Evolutionary conservation across 2,329 filamentous ascomycete genomes (phyloP), one percentile per base, ranked within the genome.

Genomic region (Trichoderma brevicompactum): DNA sequence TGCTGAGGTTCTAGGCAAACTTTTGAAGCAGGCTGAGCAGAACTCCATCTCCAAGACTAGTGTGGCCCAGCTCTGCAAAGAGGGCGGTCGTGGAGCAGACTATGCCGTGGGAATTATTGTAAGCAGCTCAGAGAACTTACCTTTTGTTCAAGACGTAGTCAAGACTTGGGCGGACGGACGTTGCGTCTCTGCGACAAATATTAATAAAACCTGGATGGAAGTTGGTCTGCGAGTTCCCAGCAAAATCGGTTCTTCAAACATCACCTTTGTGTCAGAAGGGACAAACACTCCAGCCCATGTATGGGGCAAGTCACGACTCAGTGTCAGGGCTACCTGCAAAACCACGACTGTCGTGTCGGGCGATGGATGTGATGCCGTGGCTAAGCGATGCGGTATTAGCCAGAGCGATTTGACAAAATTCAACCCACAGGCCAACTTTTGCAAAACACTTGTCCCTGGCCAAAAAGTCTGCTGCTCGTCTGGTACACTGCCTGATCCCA

Each of bases 351-450:
- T 71, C 36, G 49, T 70, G 7, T 48, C 70, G 19, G 74, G 73
- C 7, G 75, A 77, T 56, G 70, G 72, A 46, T 78, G 75, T 61
- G 64, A 64, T 52, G 64, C 71, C 9, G 63, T 79, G 8, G 75
- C 77, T 1, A n/a, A 68, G 9, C 66, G 70, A 61, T 79, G 76
- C 66, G 71, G 72, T 10, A 77, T 79, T 43, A 70, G 70, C 2
- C 59, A 68, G 19, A 65, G 68, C 7, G 66, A 78, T 12, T 71
- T 78, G 41, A 65, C 65, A 9, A 70, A 73, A 41, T 78, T 73
- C 68, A 80, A 80, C 53, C 43, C 69, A 32, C 59, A 34, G 54
- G 7, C 23, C 23, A 67, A 68, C 49, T 69, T 73, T n/a, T 72
- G 71, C 68, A 67, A 32, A 17, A 70, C 69, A 7, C 69, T 73